Evolutionary conservation across 495 filamentous ascomycete species (phyloP).

Genomic region (Penicillium mononematosum): DNA sequence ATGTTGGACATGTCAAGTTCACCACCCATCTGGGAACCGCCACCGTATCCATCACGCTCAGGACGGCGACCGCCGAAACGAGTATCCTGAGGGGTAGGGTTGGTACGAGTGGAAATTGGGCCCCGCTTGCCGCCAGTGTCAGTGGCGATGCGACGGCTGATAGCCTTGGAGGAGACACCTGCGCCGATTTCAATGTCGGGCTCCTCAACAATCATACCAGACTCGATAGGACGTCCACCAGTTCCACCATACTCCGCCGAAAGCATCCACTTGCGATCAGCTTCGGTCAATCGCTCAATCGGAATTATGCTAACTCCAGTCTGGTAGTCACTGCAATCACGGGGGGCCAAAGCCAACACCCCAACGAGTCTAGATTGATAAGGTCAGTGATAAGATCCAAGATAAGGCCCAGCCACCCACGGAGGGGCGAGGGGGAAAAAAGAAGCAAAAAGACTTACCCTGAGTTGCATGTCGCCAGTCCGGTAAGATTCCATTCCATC

Average conservation of each 20-base stretch:
- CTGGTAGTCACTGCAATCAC: constrained; percentile 95
- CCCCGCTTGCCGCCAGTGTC: constrained; percentile 73
- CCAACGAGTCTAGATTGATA: constrained; percentile 72
- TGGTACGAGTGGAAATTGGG: constrained; percentile 64
- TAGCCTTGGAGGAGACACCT: constrained; percentile 94
- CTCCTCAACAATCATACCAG: constrained; percentile 88
- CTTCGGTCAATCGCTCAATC: constrained; percentile 87
- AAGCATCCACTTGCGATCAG: constrained; percentile 95
- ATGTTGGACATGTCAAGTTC: constrained; percentile 40
- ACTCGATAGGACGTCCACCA: constrained; percentile 76
- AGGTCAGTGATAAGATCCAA: not conserved
- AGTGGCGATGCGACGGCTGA: constrained; percentile 77
- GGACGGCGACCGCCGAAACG: constrained; percentile 42
- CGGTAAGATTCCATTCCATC: constrained; percentile 86
- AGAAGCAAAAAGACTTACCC: constrained; percentile 55
- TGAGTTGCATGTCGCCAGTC: constrained; percentile 67
- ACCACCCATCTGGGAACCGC: constrained; percentile 24
- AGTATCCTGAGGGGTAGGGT: constrained; percentile 36
- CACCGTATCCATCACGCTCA: constrained; percentile 25
- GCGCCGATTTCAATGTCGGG: constrained; percentile 98
- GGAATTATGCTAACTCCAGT: constrained; percentile 92
- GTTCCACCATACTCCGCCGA: constrained; percentile 91
- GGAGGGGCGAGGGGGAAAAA: constrained; percentile 3
- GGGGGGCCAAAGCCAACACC: constrained; percentile 93
- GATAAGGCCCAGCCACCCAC: not conserved